Evolutionary conservation across 345 rosid genomes (phyloP), one percentile per base, ranked within the genome.

Genomic region (Pistacia vera): DNA sequence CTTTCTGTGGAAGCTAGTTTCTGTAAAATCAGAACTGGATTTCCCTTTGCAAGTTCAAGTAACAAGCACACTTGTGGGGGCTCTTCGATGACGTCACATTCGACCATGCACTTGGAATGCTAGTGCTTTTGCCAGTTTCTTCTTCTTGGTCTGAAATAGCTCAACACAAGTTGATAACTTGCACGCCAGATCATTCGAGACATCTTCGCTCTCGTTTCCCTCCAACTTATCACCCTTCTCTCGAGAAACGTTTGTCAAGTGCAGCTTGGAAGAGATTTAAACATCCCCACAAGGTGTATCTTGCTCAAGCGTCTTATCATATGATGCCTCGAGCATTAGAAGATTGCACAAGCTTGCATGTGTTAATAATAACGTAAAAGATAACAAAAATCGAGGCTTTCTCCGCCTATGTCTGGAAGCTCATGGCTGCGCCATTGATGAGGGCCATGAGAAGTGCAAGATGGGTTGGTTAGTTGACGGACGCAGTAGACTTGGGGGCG

Each of bases 381-480:
- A 85, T 87, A 83, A 90, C 97, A 2, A 91, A 92, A 82, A 89
- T 92, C 6, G 95, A 94, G 83, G 98, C 97, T 18, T 90, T 92
- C 83, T 91, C 98, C 0, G 97, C 98, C 65, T 88, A 92, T 20
- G 18, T 92, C 70, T 91, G 98, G 98, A 92, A 90, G 84, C 78
- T 69, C 35, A 84, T 92, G 98, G 97, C 79, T 22, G 81, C 4
- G 74, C 84, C 30, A 78, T 88, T 17, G 81, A 84, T 72, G 76
- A 79, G 68, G 41, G 75, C 38, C 88, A 90, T 41, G 79, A 54
- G 13, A 82, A 78, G 66, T 91, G 97, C 89, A 91, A 89, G 85
- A 91, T 94, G 97, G 97, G 98, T 33, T 91, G 98, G 95, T 78
- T 92, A 63, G 90, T 94, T 11, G 97, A 92, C 8, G 98, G 98